Evolutionary conservation across 2,329 filamentous ascomycete species (phyloP), one percentile per base, ranked within the genome.

Genomic region (Volutella citrinella): DNA sequence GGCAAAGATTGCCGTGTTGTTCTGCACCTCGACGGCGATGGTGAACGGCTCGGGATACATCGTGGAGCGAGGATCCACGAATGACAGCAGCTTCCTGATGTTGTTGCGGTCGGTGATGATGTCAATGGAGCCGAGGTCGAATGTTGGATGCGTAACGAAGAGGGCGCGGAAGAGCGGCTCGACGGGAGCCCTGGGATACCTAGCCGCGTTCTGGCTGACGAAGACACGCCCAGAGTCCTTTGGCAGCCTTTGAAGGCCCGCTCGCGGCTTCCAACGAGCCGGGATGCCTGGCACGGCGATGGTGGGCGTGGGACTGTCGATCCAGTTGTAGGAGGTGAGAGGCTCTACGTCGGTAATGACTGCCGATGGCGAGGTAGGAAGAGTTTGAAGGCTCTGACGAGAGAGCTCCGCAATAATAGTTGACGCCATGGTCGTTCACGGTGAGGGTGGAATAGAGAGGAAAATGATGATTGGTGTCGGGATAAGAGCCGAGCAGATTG

Each of bases 21-120:
- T 44, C 5, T 45, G 46, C 5, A 65, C 37, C 38, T 73, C 68
- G 18, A 67, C 51, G 2, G 56, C 36, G 24, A 74, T 68, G n/a
- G 52, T 57, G 40, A 72, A 72, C 6, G 49, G 9, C 11, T 65
- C 52, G 10, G 52, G 44, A 12, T 43, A 38, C 24, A 36, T 51
- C 16, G 27, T 34, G 4, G 46, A 38, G 7, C 13, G 31, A 2
- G 57, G 56, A 20, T 63, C 51, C 30, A 70, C 40, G 38, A 73
- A 70, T 3, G 56, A 55, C 3, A 73, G 55, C 14, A 74, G 63
- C 47, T 73, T 73, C 19, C 68, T 65, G 31, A 74, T 60, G 31
- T 67, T 71, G 49, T 69, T 70, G 19, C 66, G 52, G 42, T 72
- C 69, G 4, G 61, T 67, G 14, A 74, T 54, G 10, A 74, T 36